Conservation (phyloP, 441 rosid species). For the Erodium chrysanthum region DNA sequence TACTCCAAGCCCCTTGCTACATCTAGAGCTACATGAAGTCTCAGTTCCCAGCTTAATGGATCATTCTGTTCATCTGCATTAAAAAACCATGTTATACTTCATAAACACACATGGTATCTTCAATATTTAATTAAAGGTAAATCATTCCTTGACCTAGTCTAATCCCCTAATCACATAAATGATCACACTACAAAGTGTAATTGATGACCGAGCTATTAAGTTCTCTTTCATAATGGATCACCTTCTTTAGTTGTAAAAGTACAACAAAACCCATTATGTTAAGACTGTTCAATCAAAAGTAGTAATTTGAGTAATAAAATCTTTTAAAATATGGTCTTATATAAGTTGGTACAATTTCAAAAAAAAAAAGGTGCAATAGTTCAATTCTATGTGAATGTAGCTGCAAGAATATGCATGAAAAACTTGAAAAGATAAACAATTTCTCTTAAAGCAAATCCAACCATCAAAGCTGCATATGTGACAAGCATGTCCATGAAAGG, state of each 20-base stretch:
- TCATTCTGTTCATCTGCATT: constrained; percentile 49
- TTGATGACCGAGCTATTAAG: neutral
- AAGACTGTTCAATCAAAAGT: neutral
- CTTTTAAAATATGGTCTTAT: neutral
- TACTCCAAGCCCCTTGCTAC: constrained; percentile 94
- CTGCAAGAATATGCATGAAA: neutral
- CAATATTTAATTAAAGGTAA: neutral
- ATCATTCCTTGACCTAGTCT: neutral
- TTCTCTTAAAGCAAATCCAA: neutral
- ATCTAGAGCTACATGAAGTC: constrained; percentile 71
- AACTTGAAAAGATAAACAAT: neutral
- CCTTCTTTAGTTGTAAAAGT: neutral
- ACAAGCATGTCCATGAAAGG: neutral
- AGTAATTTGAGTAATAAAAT: neutral
- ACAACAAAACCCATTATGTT: neutral
- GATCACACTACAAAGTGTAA: neutral
- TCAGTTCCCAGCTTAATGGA: constrained; percentile 69
- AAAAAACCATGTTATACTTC: constrained; percentile 11
- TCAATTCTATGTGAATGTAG: neutral
- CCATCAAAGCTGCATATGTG: neutral
- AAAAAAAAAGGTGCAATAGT: neutral
- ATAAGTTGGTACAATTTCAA: neutral
- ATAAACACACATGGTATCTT: neutral
- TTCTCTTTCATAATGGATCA: neutral
- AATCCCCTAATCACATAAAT: neutral